Base-by-base conservation (phyloP, 495 filamentous ascomycete genomes). In the Pyrenula massariospora region DNA sequence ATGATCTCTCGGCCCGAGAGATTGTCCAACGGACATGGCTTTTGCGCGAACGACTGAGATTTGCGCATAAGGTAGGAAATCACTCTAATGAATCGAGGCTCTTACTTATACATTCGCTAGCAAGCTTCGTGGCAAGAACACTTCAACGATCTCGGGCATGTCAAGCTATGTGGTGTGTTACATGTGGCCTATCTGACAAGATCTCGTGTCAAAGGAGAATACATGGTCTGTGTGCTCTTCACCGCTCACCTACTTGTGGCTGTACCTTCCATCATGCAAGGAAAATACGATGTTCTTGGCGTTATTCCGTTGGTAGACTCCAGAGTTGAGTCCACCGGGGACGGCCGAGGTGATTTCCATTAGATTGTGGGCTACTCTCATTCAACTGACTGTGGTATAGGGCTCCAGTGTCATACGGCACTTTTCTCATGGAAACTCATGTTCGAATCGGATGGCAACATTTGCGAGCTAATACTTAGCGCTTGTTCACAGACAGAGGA, bases 341-440 rank as follows among this genome's bases (percentile, higher is more conserved):
- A 95, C 67, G 88, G 88, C 23, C 79, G 81, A 81, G 93, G 91
- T 95, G 73, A 60, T 73, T n/a, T n/a, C 48, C 24, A 11, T 55
- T 19, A 11, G 42, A 48, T 48, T 48, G 11, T 19, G 11, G 11
- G 42, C 19, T 19, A 21, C 11, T 19, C 19, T 3, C 22, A 12
- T 25, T 22, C 12, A 24, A 25, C n/a, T 42, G 24, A 31, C 53
- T 24, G 11, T 36, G 49, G 60, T 25, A 52, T 59, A 95, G 91
- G 91, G 1, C 68, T 96, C 5, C 87, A 86, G 70, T 96, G 90
- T 64, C 82, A 92, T 63, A 88, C 84, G 20, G 89, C 87, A 21
- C 82, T 84, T 12, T 88, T 88, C 66, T 91, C 90, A 1, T 97
- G 91, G 92, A 98, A 96, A 66, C 65, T 96, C n/a, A 73, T 87